Evolutionary conservation across 2,329 filamentous ascomycete species (phyloP).

Genomic region (Microcyclospora pomicola): DNA sequence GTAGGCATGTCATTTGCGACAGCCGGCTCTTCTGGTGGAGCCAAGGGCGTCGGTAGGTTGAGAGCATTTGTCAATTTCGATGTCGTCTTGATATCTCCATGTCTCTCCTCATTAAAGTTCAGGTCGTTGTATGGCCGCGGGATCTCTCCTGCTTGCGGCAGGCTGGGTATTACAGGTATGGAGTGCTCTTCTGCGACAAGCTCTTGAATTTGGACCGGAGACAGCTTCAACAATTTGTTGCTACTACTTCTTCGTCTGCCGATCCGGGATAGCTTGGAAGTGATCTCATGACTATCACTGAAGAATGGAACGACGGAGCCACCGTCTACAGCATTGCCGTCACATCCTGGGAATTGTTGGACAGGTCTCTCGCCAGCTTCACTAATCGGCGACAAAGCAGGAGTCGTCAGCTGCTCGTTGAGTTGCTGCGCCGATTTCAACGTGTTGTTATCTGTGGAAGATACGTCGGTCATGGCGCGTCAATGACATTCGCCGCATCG

Average conservation of each 20-base stretch:
- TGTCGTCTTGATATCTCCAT: too few relatives aligned
- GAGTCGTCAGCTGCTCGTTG: conserved; percentile 15
- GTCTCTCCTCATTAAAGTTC: too few relatives aligned
- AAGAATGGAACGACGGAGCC: too few relatives aligned
- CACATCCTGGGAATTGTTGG: conserved; percentile 5
- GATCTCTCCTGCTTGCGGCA: conserved; percentile 25
- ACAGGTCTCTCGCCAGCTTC: conserved; percentile 3
- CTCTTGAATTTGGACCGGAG: conserved; percentile 40
- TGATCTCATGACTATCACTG: too few relatives aligned
- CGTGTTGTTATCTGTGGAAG: not conserved
- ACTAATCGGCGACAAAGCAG: conserved; percentile 17
- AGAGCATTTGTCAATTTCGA: too few relatives aligned
- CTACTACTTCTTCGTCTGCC: not conserved
- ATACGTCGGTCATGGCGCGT: too few relatives aligned
- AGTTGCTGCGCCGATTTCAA: not conserved
- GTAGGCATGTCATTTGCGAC: conserved; percentile 7
- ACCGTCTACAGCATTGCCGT: not conserved
- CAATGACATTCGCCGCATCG: too few relatives aligned
- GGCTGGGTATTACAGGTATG: conserved; percentile 35
- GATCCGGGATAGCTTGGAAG: too few relatives aligned
- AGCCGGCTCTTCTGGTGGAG: too few relatives aligned
- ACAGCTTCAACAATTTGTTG: conserved; percentile 32
- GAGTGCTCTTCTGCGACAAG: conserved; percentile 41
- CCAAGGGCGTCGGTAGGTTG: too few relatives aligned
- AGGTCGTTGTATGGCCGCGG: conserved; percentile 1